phyloP scores from a whole-genome alignment of 2,329 filamentous ascomycete genomes.

The Claviceps paspali region DNA sequence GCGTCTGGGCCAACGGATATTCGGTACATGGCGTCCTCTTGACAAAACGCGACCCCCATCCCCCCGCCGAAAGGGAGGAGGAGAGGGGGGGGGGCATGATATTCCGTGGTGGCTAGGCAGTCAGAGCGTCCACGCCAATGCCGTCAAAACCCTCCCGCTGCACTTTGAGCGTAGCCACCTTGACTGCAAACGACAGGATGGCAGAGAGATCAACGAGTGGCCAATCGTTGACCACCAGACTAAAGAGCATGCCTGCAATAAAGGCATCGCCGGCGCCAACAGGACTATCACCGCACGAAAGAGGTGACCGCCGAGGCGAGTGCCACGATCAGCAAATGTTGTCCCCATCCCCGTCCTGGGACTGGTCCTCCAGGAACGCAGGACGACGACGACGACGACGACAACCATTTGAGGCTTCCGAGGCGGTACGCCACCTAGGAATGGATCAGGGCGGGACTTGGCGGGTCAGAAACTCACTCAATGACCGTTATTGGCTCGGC shows the following conservation, averaged over 20 bases:
- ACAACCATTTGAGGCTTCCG: no score
- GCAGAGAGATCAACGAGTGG: not conserved
- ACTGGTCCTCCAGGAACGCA: not conserved
- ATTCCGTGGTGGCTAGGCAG: no score
- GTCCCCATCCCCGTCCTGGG: not conserved
- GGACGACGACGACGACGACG: no score
- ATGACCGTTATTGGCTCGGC: constrained; percentile 1
- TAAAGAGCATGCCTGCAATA: constrained; percentile 54
- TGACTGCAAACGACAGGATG: not conserved
- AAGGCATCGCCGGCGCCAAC: constrained; percentile 66
- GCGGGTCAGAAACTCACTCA: constrained; percentile 5
- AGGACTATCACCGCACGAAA: constrained; percentile 28
- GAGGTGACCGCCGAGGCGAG: not conserved
- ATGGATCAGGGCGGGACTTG: not conserved
- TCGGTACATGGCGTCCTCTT: no score
- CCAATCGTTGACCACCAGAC: constrained; percentile 19
- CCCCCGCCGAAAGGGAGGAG: no score
- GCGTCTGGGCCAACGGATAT: no score
- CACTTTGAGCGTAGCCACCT: constrained; percentile 1
- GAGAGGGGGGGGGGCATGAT: no score
- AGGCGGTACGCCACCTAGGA: no score
- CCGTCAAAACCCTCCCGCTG: constrained; percentile 3
- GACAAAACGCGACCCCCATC: no score
- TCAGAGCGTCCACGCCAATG: not conserved
- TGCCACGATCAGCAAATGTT: not conserved